phyloP scores from a whole-genome alignment of 1,139 yeast species.

The Saccharomycopsis hybrid region DNA sequence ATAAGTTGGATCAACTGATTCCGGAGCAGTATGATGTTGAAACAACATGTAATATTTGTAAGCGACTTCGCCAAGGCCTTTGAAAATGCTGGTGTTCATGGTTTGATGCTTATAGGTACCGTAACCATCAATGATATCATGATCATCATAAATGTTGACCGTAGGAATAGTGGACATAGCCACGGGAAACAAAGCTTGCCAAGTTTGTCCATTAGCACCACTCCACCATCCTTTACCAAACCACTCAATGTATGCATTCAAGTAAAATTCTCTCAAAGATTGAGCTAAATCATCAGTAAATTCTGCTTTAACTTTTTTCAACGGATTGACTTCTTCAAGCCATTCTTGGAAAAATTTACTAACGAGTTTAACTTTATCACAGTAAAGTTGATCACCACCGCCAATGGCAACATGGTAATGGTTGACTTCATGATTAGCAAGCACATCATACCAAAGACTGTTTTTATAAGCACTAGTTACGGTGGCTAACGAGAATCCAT shows the following conservation, averaged over 20 bases:
- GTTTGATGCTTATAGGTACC: constrained; percentile 79
- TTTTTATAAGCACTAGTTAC: constrained; percentile 63
- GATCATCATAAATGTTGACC: constrained; percentile 81
- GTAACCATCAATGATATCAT: constrained; percentile 92
- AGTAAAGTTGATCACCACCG: constrained; percentile 94
- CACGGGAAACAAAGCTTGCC: constrained; percentile 61
- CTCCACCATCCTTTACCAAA: constrained; percentile 84
- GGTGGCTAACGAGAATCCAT: constrained; percentile 80
- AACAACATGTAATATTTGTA: constrained; percentile 83
- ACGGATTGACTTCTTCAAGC: constrained; percentile 47
- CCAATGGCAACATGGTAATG: constrained; percentile 95
- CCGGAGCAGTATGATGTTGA: constrained; percentile 72
- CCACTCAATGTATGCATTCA: constrained; percentile 76
- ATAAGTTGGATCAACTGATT: constrained; percentile 30
- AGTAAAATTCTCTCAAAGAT: constrained; percentile 60
- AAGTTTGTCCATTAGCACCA: constrained; percentile 58
- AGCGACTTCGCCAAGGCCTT: constrained; percentile 68
- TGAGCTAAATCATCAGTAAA: constrained; percentile 41
- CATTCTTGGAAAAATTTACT: constrained; percentile 54
- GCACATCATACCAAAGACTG: constrained; percentile 80
- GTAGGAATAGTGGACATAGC: constrained; percentile 81
- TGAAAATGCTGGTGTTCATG: constrained; percentile 64
- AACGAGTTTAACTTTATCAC: constrained; percentile 68
- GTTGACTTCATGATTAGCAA: constrained; percentile 50
- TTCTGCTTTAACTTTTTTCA: constrained; percentile 37